Evolutionary conservation across 176 grass and related monocot genomes (phyloP).

Genomic region (Hyparrhenia diplandra): DNA sequence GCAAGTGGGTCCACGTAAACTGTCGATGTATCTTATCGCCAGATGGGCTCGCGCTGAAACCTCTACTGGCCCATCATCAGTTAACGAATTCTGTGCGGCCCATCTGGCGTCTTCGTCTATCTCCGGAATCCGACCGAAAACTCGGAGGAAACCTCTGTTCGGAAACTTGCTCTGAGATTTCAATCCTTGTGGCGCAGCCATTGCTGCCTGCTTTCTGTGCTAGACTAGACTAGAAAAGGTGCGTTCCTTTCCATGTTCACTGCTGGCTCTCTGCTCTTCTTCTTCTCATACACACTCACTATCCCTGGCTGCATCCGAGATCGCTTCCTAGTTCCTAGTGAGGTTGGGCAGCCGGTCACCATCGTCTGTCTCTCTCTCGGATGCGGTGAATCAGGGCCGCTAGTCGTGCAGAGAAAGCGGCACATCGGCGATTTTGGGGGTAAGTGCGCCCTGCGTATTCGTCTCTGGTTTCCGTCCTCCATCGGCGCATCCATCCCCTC

Average conservation of each 20-base stretch:
- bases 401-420: background rate
- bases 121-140: background rate
- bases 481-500: too few species aligned
- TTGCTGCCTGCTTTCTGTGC: background rate
- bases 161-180: background rate
- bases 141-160: background rate
- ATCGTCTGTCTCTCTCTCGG: background rate
- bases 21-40: background rate
- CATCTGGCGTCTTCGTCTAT: background rate
- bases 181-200: background rate
- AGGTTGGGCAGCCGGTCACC: background rate
- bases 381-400: background rate
- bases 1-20: background rate
- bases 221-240: slow-evolving; percentile 1
- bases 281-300: background rate
- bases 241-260: background rate
- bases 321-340: background rate
- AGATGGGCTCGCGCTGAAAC: background rate
- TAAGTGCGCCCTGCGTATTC: too few species aligned
- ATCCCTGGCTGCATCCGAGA: background rate
- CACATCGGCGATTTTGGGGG: background rate
- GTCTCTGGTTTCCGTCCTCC: background rate
- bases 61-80: background rate
- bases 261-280: background rate
- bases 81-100: background rate